These are phyloP conservation scores for Kondoa subrosea DNA, from an alignment of 768 basidiomycete species.

Conservation along the genomic window DNA sequence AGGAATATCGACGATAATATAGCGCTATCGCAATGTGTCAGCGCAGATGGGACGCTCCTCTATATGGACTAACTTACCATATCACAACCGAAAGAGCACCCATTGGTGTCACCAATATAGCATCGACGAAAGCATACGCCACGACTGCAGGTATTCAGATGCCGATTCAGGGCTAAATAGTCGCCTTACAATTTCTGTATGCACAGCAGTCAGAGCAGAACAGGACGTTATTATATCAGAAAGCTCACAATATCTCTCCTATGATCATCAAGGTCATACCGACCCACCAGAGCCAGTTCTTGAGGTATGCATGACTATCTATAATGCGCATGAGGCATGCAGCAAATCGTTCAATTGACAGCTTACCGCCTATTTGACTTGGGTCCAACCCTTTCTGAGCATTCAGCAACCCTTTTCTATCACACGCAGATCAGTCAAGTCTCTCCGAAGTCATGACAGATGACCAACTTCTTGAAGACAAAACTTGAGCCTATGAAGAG, in stretches of 20 bases:
- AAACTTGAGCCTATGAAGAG: constrained; percentile 80
- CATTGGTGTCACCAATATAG: constrained; percentile 81
- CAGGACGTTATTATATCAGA: not conserved
- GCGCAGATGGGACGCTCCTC: too few relatives aligned
- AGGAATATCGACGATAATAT: constrained; percentile 84
- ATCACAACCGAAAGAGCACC: constrained; percentile 92
- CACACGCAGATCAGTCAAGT: too few relatives aligned
- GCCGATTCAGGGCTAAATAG: too few relatives aligned
- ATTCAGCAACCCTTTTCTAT: constrained; percentile 21
- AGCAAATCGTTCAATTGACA: constrained; percentile 37
- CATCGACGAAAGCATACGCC: constrained; percentile 28
- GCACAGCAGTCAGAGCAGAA: not conserved
- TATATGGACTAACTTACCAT: constrained; percentile 30
- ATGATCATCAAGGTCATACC: constrained; percentile 83
- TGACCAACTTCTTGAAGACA: constrained; percentile 83
- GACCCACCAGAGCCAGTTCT: constrained; percentile 74
- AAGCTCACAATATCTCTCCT: constrained; percentile 36
- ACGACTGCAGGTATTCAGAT: constrained; percentile 15
- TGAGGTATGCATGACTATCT: constrained; percentile 84
- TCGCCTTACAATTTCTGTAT: too few relatives aligned
- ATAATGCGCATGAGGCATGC: too few relatives aligned
- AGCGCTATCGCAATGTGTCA: constrained; percentile 40
- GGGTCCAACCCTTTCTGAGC: constrained; percentile 27
- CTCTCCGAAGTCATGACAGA: not conserved
- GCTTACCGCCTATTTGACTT: constrained; percentile 5